Percentiles rank a stretch among this genome's conserved stretches.
These are phyloP conservation scores for Abrus pulchellus DNA, from an alignment of 306 rosid genomes.

Conservation along the genomic window DNA sequence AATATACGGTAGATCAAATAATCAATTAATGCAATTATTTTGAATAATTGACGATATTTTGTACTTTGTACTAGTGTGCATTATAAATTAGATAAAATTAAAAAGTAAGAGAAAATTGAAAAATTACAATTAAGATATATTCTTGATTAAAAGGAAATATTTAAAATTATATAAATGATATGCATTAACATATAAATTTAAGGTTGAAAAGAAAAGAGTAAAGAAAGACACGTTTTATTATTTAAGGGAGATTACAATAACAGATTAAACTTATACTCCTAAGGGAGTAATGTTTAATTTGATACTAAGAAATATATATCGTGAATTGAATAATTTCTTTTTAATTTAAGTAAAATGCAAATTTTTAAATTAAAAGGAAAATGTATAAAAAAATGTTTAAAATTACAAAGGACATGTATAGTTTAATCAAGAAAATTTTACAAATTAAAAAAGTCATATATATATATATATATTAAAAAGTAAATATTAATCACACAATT, in stretches of 20 bases:
- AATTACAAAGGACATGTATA: too few relatives aligned
- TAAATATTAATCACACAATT: too few relatives aligned
- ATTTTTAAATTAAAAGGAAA: too few relatives aligned
- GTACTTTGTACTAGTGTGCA: neutral
- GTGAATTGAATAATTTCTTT: too few relatives aligned
- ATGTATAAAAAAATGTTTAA: too few relatives aligned
- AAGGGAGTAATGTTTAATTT: neutral
- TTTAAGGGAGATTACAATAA: neutral
- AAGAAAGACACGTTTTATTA: too few relatives aligned
- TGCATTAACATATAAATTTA: neutral
- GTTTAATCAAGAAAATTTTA: too few relatives aligned
- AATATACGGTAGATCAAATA: neutral
- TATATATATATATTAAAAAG: too few relatives aligned
- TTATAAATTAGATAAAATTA: neutral
- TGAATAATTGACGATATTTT: neutral
- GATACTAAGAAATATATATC: neutral
- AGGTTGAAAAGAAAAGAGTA: neutral
- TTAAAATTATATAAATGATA: neutral
- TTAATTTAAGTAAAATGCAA: too few relatives aligned
- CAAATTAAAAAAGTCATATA: too few relatives aligned
- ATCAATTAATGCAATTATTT: neutral
- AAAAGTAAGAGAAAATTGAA: neutral
- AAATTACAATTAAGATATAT: neutral
- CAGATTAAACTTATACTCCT: neutral
- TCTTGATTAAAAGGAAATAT: neutral